Evolutionary conservation across 257 asterid species (phyloP).

Genomic region (Solanum medicagineum): DNA sequence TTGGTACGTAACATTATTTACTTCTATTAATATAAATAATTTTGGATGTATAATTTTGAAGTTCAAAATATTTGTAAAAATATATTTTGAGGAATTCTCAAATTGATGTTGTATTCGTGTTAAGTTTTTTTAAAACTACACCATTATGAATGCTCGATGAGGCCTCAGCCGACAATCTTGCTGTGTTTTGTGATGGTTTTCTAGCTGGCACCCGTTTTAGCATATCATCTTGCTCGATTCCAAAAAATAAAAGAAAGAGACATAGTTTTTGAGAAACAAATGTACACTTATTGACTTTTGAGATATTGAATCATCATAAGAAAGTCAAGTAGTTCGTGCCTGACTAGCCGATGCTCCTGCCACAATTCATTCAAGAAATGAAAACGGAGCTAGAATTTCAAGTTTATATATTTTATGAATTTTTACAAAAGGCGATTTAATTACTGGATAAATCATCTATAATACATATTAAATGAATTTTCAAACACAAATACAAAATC

Average conservation of each 20-base stretch:
- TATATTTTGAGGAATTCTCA: too few relatives aligned
- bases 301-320: too few relatives aligned
- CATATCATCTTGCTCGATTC: too few relatives aligned
- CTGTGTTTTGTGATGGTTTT: too few relatives aligned
- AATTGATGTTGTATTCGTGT: background rate
- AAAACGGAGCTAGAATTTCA: background rate
- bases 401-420: background rate
- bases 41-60: background rate
- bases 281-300: background rate
- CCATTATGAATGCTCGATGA: too few relatives aligned
- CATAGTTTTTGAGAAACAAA: rapidly evolving
- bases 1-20: slow-evolving; percentile 7
- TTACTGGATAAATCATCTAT: background rate
- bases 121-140: background rate
- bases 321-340: too few relatives aligned
- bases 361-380: background rate
- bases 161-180: too few relatives aligned
- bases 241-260: too few relatives aligned
- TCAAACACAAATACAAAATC: background rate
- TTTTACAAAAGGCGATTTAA: background rate
- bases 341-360: too few relatives aligned
- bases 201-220: too few relatives aligned
- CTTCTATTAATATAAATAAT: background rate
- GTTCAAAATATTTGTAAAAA: too few relatives aligned
- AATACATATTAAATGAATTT: background rate